Percentiles rank a stretch among this genome's conserved stretches.
Evolutionary conservation across 768 basidiomycete species (phyloP).

Genomic region (Rhodotorula taiwanensis): DNA sequence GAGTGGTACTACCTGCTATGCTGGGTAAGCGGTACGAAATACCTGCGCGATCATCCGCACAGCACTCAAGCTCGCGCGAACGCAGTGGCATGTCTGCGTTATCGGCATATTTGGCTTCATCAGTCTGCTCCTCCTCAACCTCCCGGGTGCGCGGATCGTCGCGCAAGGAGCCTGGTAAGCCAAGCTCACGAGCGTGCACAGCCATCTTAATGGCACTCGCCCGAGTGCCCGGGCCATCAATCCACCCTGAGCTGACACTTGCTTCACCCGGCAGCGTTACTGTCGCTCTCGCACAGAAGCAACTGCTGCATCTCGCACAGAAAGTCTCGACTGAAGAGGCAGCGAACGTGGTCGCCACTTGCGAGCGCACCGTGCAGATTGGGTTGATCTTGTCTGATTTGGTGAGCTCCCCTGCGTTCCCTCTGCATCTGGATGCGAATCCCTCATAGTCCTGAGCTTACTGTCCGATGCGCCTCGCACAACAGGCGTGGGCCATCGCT

Average conservation of each 20-base stretch:
- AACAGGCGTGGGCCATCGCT: conserved; percentile 12
- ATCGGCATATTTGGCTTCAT: conserved; percentile 84
- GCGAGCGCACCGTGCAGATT: neutral
- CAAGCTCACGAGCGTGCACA: too few relatives aligned
- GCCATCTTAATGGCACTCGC: too few relatives aligned
- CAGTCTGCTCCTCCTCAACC: conserved; percentile 78
- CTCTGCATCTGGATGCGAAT: neutral
- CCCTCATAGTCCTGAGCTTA: neutral
- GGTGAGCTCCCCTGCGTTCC: neutral
- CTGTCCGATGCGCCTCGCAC: too few relatives aligned
- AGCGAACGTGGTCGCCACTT: rapidly evolving
- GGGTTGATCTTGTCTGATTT: neutral
- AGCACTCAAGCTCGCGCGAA: too few relatives aligned
- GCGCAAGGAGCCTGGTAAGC: conserved; percentile 3
- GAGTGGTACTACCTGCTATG: conserved; percentile 13
- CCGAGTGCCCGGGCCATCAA: too few relatives aligned
- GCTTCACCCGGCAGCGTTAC: too few relatives aligned
- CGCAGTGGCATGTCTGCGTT: conserved; percentile 43
- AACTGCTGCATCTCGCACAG: too few relatives aligned
- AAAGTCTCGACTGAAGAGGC: neutral
- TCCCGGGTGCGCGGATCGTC: conserved; percentile 60
- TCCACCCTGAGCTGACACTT: too few relatives aligned
- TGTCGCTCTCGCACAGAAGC: too few relatives aligned
- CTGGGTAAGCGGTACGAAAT: neutral
- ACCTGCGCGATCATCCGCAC: too few relatives aligned